Evolutionary conservation across 179 eudicot genomes (phyloP), one percentile per base, ranked within the genome.

Genomic region (Silene noctiflora): DNA sequence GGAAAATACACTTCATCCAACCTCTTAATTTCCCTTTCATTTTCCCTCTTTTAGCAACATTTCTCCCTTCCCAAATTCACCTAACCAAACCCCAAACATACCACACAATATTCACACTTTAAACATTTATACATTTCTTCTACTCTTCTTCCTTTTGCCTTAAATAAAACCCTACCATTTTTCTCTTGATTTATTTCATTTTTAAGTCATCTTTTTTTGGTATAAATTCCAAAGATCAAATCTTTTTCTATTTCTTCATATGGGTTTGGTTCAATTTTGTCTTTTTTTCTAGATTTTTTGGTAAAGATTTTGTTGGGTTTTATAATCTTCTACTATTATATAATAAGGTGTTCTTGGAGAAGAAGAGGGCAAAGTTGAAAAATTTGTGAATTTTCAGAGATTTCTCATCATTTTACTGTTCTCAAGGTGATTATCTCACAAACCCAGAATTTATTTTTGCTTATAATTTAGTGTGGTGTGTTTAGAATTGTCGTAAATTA

Each of bases 1-100:
- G 70, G 70, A 64, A 64, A 76, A 77, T 81, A 77, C 83, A 81
- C 60, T 81, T 80, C 58, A 81, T 61, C 83, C 77, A 77, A 77
- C 80, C 77, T 27, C 42, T 6, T 0, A 13, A 22, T 39, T 10
- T 22, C 72, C 14, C 67, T 31, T 14, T 53, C 65, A 12, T 61
- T 62, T 33, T n/a, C 75, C 75, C 17, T 63, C 67, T 27, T 46
- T 62, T 68, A 11, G 62, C 48, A 46, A 63, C 67, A 63, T 24
- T 63, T 63, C 67, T 24, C 25, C 35, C 19, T 16, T 31, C 48
- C 10, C 8, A 35, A 35, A 6, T 35, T 6, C 24, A 63, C 71
- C 39, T 24, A 63, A 63, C 31, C 35, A 25, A 24, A 22, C 13
- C 4, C 3, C 17, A 51, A 22, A 20, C 21, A 9, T 13, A 51